A percentile compares a stretch with the other conserved stretches of the same genome.
These are phyloP conservation scores for Fusarium sp. DNA, from an alignment of 2,329 filamentous ascomycete species.

Conservation along the genomic window DNA sequence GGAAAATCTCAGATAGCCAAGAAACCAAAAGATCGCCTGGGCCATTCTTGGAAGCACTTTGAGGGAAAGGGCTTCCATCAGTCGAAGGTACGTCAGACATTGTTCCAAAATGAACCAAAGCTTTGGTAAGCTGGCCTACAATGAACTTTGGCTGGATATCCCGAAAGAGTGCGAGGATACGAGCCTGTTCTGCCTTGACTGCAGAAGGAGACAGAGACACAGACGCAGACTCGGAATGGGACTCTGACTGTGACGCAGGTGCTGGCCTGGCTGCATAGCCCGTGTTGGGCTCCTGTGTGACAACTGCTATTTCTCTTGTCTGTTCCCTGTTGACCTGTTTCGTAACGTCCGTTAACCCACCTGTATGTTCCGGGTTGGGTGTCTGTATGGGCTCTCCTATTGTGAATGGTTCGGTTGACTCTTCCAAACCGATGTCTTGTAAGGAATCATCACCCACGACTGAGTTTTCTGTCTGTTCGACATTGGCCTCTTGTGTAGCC, in stretches of 20 bases:
- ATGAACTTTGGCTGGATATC: slow-evolving; percentile 65
- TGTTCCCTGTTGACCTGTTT: neutral
- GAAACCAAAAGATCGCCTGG: slow-evolving; percentile 68
- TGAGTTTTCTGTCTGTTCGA: neutral
- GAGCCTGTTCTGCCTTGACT: slow-evolving; percentile 69
- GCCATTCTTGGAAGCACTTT: slow-evolving; percentile 67
- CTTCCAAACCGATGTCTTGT: neutral
- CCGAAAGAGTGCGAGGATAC: slow-evolving; percentile 67
- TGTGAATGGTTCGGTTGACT: neutral
- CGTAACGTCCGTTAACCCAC: neutral
- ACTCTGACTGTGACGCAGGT: neutral
- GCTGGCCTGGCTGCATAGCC: neutral
- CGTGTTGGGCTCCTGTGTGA: neutral
- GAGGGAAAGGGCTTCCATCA: slow-evolving; percentile 64
- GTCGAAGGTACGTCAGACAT: slow-evolving; percentile 66
- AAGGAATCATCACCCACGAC: neutral
- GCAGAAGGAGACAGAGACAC: slow-evolving; percentile 52
- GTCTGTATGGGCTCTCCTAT: neutral
- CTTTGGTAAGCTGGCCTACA: slow-evolving; percentile 72
- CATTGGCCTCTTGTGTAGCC: neutral
- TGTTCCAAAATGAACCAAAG: slow-evolving; percentile 72
- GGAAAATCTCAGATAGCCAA: slow-evolving; percentile 74
- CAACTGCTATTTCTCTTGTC: neutral
- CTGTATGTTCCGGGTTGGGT: neutral
- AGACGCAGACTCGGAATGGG: slow-evolving; percentile 33